Evolutionary conservation across 352 stramenopile genomes (phyloP).

Genomic region (Pythium biforme): DNA sequence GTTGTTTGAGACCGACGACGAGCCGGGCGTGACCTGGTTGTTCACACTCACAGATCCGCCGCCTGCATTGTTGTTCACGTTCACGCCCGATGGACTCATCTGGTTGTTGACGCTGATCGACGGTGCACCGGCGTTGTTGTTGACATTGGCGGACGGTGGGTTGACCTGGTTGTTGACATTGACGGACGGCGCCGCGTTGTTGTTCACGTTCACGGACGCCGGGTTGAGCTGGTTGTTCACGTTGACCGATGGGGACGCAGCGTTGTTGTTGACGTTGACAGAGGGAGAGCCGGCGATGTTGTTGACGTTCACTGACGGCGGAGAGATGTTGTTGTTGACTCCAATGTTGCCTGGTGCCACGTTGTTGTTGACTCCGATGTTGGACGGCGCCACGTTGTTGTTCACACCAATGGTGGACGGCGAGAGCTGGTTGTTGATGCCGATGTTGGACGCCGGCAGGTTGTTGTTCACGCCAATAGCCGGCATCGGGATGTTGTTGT

Average conservation of each 20-base stretch:
- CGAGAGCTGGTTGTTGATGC: slow-evolving; percentile 8
- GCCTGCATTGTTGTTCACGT: neutral
- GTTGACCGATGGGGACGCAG: neutral
- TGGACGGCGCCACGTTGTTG: neutral
- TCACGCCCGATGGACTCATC: neutral
- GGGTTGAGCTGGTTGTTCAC: slow-evolving; percentile 2
- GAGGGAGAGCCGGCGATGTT: neutral
- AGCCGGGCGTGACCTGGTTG: neutral
- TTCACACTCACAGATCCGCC: neutral
- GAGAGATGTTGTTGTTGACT: neutral
- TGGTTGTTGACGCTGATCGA: slow-evolving; percentile 4
- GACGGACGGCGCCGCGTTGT: neutral
- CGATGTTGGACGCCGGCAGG: neutral
- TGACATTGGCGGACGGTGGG: neutral
- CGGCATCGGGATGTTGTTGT: slow-evolving; percentile 5
- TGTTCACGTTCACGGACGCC: neutral
- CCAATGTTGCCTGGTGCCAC: neutral
- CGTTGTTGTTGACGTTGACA: slow-evolving; percentile 9
- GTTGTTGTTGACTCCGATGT: slow-evolving; percentile 14
- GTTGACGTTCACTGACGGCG: slow-evolving; percentile 1
- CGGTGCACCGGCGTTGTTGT: neutral
- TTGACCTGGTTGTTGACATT: slow-evolving; percentile 2
- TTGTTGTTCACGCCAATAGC: slow-evolving; percentile 10
- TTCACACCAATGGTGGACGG: slow-evolving; percentile 1
- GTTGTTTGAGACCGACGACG: slow-evolving; percentile 3